These are phyloP conservation scores for Hydrangea macrophylla DNA, from an alignment of 148 eudicot genomes.

Conservation along the genomic window DNA sequence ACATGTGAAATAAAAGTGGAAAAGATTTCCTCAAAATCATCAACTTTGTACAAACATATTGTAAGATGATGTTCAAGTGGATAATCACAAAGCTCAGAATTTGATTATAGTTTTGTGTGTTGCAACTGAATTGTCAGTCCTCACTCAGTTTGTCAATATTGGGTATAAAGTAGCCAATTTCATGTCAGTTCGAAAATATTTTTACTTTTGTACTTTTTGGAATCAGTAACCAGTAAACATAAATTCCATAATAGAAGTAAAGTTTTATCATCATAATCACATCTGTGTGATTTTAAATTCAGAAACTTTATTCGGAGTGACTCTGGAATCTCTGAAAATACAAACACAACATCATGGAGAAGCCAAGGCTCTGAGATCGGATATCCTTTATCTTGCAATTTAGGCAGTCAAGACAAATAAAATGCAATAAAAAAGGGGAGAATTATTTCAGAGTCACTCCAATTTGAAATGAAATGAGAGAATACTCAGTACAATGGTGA, in stretches of 20 bases:
- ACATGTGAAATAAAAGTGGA: background rate
- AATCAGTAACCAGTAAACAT: too few species aligned
- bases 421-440: too few species aligned
- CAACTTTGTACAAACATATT: background rate
- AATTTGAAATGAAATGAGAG: too few species aligned
- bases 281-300: too few species aligned
- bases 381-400: background rate
- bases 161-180: too few species aligned
- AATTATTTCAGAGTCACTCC: too few species aligned
- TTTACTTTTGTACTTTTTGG: too few species aligned
- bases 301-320: background rate
- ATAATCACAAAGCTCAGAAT: background rate
- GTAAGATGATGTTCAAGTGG: background rate
- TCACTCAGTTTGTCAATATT: too few species aligned
- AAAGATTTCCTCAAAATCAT: background rate
- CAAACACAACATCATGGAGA: background rate
- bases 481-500: too few species aligned
- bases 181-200: too few species aligned
- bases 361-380: too few species aligned
- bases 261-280: background rate
- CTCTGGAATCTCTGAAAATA: background rate
- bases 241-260: too few species aligned
- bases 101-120: background rate
- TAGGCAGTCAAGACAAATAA: background rate
- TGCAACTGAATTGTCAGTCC: background rate